Evolutionary conservation across 2,329 filamentous ascomycete genomes (phyloP).

Genomic region (Beauveria brongniartii): DNA sequence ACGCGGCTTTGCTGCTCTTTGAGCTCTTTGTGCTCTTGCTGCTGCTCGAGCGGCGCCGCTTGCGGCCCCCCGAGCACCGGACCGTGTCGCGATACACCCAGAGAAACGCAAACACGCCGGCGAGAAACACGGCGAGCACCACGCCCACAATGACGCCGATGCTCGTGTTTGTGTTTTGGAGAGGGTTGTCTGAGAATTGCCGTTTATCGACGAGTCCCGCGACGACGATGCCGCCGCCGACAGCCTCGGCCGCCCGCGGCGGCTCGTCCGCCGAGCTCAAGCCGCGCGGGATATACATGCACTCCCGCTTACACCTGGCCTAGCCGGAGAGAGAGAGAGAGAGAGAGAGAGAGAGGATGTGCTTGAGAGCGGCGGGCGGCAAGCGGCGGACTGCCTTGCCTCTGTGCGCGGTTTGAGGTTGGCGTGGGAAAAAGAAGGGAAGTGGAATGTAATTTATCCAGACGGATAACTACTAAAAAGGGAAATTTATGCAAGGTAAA

Average conservation of each 20-base stretch:
- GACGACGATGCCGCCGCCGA: background rate
- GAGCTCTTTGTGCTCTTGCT: constrained; percentile 29
- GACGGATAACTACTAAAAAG: background rate
- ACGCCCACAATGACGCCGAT: constrained; percentile 37
- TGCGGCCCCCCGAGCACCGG: constrained; percentile 23
- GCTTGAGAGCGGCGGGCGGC: background rate
- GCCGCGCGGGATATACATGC: constrained; percentile 9
- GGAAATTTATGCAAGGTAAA: background rate
- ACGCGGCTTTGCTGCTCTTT: constrained; percentile 22
- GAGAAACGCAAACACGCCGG: constrained; percentile 28
- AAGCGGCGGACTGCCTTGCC: background rate
- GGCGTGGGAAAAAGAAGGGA: background rate
- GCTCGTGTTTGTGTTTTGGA: constrained; percentile 29
- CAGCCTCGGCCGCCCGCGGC: background rate
- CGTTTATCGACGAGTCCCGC: background rate
- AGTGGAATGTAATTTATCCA: background rate
- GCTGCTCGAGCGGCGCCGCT: constrained; percentile 18
- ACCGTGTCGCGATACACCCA: constrained; percentile 33
- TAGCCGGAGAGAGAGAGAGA: background rate
- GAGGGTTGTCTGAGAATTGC: constrained; percentile 16
- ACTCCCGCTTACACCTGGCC: background rate
- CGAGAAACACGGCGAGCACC: constrained; percentile 31
- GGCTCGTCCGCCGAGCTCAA: background rate
- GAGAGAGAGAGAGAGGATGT: background rate
- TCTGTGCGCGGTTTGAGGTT: background rate